A percentile compares a stretch with the other conserved stretches of the same genome.
phyloP scores from a whole-genome alignment of 108 stramenopile species.

The Tribonema minus region DNA sequence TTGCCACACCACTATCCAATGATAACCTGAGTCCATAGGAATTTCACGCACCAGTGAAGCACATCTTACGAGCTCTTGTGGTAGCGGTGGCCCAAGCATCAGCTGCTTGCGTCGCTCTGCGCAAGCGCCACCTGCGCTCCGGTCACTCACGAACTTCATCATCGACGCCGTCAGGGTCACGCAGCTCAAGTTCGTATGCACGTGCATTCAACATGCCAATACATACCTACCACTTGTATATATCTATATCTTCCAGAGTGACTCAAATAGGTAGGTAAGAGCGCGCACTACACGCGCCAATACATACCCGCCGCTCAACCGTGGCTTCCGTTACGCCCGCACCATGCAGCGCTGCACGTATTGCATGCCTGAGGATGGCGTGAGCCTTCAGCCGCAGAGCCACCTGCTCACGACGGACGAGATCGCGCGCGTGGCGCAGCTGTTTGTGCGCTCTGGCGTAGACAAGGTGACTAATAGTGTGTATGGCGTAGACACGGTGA shows the following conservation, averaged over 20 bases:
- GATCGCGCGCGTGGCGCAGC: slow-evolving; percentile 67
- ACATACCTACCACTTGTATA: background rate
- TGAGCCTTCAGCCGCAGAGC: slow-evolving; percentile 55
- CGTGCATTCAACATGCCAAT: background rate
- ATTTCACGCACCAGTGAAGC: too few species aligned
- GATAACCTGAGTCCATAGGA: too few species aligned
- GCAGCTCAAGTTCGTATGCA: background rate
- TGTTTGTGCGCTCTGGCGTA: slow-evolving; percentile 71
- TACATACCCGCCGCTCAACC: background rate
- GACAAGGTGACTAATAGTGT: too few species aligned
- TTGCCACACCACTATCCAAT: too few species aligned
- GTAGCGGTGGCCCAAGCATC: too few species aligned
- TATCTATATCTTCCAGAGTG: background rate
- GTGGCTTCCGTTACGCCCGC: background rate
- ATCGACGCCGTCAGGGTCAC: background rate
- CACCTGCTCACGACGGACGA: slow-evolving; percentile 75
- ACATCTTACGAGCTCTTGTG: too few species aligned
- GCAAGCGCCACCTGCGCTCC: too few species aligned
- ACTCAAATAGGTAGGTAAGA: background rate
- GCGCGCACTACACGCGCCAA: too few species aligned
- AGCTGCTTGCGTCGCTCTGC: too few species aligned
- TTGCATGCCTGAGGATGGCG: slow-evolving; percentile 97
- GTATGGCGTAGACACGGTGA: too few species aligned
- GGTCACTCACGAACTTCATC: too few species aligned
- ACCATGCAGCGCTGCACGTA: slow-evolving; percentile 75